These are phyloP conservation scores for Trametes gibbosa DNA, from an alignment of 768 basidiomycete species.

Conservation along the genomic window DNA sequence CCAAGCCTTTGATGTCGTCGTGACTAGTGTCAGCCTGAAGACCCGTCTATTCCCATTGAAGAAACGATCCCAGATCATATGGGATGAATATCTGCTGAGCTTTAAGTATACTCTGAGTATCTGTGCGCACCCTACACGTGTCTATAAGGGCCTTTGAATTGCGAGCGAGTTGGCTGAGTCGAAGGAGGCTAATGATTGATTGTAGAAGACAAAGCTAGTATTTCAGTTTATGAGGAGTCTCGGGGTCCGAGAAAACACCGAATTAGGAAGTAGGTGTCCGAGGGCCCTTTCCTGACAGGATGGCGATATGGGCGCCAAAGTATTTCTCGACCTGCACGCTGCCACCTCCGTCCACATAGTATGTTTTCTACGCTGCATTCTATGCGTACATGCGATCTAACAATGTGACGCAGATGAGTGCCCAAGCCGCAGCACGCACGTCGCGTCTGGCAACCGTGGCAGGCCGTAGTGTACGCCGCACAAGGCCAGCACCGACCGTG, in stretches of 20 bases:
- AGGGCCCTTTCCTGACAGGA: background rate
- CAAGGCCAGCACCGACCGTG: slow-evolving; percentile 17
- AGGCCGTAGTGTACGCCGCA: slow-evolving; percentile 21
- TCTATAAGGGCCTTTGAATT: too few relatives aligned
- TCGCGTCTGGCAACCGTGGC: slow-evolving; percentile 16
- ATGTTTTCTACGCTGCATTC: background rate
- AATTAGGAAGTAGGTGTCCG: background rate
- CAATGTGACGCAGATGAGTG: slow-evolving; percentile 18
- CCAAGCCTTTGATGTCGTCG: too few relatives aligned
- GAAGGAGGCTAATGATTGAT: too few relatives aligned
- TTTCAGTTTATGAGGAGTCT: too few relatives aligned
- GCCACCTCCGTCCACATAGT: slow-evolving; percentile 3
- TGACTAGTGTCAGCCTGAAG: too few relatives aligned
- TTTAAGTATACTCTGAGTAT: too few relatives aligned
- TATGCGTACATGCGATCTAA: background rate
- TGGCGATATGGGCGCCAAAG: background rate
- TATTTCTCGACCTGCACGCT: slow-evolving; percentile 1
- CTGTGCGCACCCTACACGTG: too few relatives aligned
- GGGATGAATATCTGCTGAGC: too few relatives aligned
- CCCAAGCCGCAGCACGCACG: slow-evolving; percentile 11
- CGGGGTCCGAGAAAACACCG: background rate
- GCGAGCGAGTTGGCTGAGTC: too few relatives aligned
- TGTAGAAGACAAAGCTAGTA: too few relatives aligned
- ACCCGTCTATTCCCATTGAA: too few relatives aligned
- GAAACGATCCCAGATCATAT: too few relatives aligned